Base-by-base conservation (phyloP, 306 rosid species). In the Quercus berberidifolia region DNA sequence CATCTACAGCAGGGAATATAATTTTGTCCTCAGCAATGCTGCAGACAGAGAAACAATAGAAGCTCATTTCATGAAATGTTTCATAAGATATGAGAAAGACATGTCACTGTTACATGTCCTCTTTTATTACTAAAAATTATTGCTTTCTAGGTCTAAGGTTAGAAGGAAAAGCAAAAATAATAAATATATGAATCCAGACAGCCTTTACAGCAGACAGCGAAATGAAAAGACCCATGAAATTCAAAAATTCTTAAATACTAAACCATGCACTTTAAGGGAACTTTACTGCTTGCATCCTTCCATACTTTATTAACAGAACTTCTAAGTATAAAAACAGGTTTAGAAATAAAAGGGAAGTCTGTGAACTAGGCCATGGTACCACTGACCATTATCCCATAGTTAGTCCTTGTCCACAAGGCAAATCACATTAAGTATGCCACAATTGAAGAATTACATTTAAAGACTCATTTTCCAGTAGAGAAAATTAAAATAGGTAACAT, bases 11-110 rank as follows among this genome's bases (percentile, higher is more conserved):
- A 56, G 84, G 84, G 77, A 80, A 80, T 74, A 80, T 80, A 46
- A 80, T 58, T 57, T 75, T 80, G 76, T 80, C 84, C 71, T 80
- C 84, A 56, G 84, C 84, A 69, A 80, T 80, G 79, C 84, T 80
- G 75, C 68, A 79, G 46, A 25, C 46, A 60, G 56, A 46, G 57
- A 77, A 67, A 73, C 33, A 57, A 30, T 52, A 71, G 54, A 82
- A 76, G 63, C 76, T 81, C 51, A 60, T 41, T 70, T 52, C 77
- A 64, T 71, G 63, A 75, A 75, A 63, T 19, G 72, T 35, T 13
- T 15, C 60, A 31, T 13, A 20, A 73, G 67, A 78, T 12, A 56
- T 18, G 55, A 72, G 28, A 28, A 65, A 68, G 58, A 63, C 23
- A 71, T 26, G 70, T 31, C 31, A 64, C 18, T 11, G 46, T 9